Base-by-base conservation (phyloP, 2,329 filamentous ascomycete genomes). In the Aspergillus awamori region DNA sequence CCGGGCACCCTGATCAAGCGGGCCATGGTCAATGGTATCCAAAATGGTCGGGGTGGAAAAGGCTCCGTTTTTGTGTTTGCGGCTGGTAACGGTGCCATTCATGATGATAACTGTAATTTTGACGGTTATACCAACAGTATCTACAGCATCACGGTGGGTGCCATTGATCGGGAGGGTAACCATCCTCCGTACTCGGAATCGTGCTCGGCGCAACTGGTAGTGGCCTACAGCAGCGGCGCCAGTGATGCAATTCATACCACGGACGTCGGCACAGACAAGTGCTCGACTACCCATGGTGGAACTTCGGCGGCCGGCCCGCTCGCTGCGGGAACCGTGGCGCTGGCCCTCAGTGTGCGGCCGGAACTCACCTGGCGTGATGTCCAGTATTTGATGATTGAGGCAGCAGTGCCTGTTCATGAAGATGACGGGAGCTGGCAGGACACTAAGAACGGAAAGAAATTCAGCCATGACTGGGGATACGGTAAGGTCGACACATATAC, bases 101-200 rank as follows among this genome's bases (percentile, higher is more conserved):
- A 82, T 65, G 93, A 91, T 51, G 95, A 99, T 76, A 98, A 99
- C 78, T 99, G 95, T 84, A 99, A 99, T 76, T 99, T 99, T 75
- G 95, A 99, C 74, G 95, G 95, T 41, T 99, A 99, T 79, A 99
- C 95, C 62, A 99, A 99, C 81, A 97, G 93, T 74, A 99, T 99
- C 70, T 99, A 98, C 83, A 97, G 93, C 75, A 95, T 99, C 69
- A 97, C 93, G 0, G 93, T 99, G 17, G 95, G 95, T 39, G 94
- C 94, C 36, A 89, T 99, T 64, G 93, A 97, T 74, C 85, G 92
- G 61, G 87, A 90, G 67, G 93, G 94, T 41, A 78, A 86, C n/a
- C 94, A 98, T 73, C 93, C 95, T 0, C 95, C 94, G 76, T 99
- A 99, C 77, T 97, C 94, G 0, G 95, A 99, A 77, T 89, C 92